phyloP scores from a whole-genome alignment of 345 rosid species.

The Gossypium mustelinum region DNA sequence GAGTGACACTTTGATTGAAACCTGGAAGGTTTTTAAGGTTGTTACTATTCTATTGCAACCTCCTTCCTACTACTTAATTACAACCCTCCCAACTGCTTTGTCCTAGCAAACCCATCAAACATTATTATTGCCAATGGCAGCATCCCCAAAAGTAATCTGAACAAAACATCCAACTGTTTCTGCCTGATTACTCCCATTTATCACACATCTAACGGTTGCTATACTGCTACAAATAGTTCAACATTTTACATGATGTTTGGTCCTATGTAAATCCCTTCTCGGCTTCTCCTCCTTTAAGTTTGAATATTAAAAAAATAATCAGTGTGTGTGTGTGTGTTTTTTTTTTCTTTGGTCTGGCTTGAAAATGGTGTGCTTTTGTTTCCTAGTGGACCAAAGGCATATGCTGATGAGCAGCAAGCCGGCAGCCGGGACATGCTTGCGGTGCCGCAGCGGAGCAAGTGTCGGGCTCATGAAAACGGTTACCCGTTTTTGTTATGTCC shows the following conservation, averaged over 20 bases:
- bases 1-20: not conserved
- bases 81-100: not conserved
- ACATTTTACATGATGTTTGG: not conserved
- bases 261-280: not conserved
- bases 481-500: slow-evolving; percentile 60
- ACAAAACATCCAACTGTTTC: not conserved
- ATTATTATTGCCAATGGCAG: slow-evolving; percentile 6
- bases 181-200: not conserved
- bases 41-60: not conserved
- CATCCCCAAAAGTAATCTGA: not conserved
- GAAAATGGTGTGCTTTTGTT: slow-evolving; percentile 62
- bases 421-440: slow-evolving; percentile 62
- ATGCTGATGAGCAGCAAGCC: slow-evolving; percentile 52
- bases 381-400: slow-evolving; percentile 65
- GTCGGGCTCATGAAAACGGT: slow-evolving; percentile 65
- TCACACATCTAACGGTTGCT: not conserved
- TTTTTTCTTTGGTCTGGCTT: not conserved
- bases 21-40: not conserved
- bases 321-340: not conserved
- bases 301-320: not conserved
- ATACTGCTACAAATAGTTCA: not conserved
- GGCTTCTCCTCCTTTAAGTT: not conserved
- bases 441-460: slow-evolving; percentile 59
- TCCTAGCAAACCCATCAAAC: not conserved
- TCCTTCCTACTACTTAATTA: not conserved